These are phyloP conservation scores for Amoebophrya sp. DNA, from an alignment of 169 alveolate species.

Conservation along the genomic window DNA sequence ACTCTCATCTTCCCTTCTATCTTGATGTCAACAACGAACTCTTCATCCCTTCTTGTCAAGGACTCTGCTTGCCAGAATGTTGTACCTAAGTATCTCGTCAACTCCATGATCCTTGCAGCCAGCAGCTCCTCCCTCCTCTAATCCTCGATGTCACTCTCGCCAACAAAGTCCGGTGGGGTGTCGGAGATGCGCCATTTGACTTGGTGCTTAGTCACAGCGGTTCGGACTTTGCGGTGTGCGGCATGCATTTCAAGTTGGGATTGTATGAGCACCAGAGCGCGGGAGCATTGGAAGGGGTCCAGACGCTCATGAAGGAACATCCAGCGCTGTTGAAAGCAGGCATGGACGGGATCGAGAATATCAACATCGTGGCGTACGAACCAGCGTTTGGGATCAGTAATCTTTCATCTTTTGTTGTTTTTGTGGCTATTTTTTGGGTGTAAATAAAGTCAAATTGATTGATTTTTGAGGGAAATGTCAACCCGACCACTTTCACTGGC, in stretches of 20 bases:
- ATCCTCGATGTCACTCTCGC: background rate
- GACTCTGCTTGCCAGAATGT: too few species aligned
- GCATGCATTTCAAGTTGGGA: constrained; percentile 81
- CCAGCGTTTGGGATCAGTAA: constrained; percentile 75
- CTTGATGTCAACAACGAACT: background rate
- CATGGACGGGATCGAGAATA: constrained; percentile 42
- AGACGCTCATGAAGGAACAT: constrained; percentile 44
- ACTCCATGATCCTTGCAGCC: too few species aligned
- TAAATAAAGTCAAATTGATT: too few species aligned
- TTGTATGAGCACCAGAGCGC: constrained; percentile 79
- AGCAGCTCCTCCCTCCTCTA: too few species aligned
- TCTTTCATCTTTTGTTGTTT: too few species aligned
- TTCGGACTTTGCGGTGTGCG: constrained; percentile 60
- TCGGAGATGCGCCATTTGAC: constrained; percentile 46
- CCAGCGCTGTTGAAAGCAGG: constrained; percentile 49
- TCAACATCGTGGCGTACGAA: constrained; percentile 47
- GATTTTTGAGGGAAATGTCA: too few species aligned
- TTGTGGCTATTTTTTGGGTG: too few species aligned
- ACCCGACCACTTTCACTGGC: too few species aligned
- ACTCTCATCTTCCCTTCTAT: background rate
- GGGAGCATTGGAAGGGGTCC: constrained; percentile 72
- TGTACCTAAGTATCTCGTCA: too few species aligned
- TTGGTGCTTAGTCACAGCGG: constrained; percentile 41
- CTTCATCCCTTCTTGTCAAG: background rate
- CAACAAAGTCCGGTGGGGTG: background rate